Conservation (phyloP, 352 stramenopile genomes). For the Pythium phragmiticola region DNA sequence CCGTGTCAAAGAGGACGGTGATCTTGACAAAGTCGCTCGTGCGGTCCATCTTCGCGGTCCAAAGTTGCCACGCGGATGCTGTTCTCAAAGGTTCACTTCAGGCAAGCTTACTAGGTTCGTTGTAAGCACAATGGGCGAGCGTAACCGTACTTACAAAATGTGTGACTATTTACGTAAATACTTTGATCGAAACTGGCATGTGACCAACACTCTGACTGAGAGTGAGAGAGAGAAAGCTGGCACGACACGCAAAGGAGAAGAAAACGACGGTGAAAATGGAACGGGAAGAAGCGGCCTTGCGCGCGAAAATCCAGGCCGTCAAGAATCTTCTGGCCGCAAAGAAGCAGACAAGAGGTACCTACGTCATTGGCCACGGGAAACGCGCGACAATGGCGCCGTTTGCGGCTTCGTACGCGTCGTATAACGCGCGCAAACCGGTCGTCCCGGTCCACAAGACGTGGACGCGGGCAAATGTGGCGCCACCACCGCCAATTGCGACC, state of each 20-base stretch:
- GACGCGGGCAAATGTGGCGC: conserved; percentile 28
- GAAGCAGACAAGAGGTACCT: background rate
- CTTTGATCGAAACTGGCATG: conserved; percentile 5
- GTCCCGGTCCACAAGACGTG: conserved; percentile 44
- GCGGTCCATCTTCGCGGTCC: conserved; percentile 44
- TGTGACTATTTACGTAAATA: conserved; percentile 22
- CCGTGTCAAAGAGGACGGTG: conserved; percentile 79
- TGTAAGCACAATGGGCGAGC: background rate
- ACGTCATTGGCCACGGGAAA: background rate
- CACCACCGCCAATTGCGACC: background rate
- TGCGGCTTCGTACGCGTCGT: conserved; percentile 4
- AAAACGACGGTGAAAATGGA: conserved; percentile 24
- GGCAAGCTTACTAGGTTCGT: conserved; percentile 9
- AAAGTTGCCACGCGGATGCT: conserved; percentile 15
- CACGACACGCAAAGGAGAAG: background rate
- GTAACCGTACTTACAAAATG: conserved; percentile 10
- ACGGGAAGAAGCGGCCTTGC: conserved; percentile 63
- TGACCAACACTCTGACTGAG: conserved; percentile 4
- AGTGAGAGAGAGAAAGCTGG: conserved; percentile 1
- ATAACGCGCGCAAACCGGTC: conserved; percentile 5
- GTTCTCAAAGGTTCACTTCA: background rate
- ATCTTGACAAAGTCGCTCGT: conserved; percentile 86
- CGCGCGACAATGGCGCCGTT: conserved; percentile 4
- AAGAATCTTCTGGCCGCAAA: conserved; percentile 74
- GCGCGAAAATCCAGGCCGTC: conserved; percentile 82